Evolutionary conservation across 257 asterid species (phyloP).

Genomic region (Salvia hispanica): DNA sequence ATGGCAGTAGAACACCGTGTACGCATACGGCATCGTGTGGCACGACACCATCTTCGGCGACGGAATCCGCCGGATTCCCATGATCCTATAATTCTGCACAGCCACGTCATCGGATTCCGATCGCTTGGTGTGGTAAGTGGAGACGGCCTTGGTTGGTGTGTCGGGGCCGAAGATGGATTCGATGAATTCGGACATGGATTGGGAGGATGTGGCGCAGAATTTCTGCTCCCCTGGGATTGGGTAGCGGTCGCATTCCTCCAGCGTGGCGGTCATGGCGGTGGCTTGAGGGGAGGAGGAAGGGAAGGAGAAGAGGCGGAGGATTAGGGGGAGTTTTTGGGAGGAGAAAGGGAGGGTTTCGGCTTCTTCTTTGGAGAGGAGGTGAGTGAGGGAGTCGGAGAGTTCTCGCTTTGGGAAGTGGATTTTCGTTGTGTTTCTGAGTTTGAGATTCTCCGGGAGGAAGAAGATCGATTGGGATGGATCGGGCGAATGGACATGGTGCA

Average conservation of each 20-base stretch:
- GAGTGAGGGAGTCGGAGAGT: slow-evolving; percentile 39
- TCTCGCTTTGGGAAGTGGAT: slow-evolving; percentile 55
- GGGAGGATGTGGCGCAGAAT: slow-evolving; percentile 58
- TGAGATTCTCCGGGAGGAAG: slow-evolving; percentile 62
- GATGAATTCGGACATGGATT: slow-evolving; percentile 58
- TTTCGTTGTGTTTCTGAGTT: slow-evolving; percentile 44
- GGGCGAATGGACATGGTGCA: neutral
- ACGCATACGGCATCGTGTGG: slow-evolving; percentile 80
- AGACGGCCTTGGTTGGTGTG: slow-evolving; percentile 25
- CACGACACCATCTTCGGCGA: slow-evolving; percentile 62
- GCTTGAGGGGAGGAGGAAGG: slow-evolving; percentile 62
- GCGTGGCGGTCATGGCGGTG: slow-evolving; percentile 58
- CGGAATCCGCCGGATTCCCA: slow-evolving; percentile 35
- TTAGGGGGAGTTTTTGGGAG: slow-evolving; percentile 5
- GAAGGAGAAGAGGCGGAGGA: slow-evolving; percentile 52
- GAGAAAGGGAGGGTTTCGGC: slow-evolving; percentile 72
- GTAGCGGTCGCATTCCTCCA: slow-evolving; percentile 49
- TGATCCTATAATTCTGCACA: slow-evolving; percentile 50
- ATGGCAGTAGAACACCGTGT: slow-evolving; percentile 67
- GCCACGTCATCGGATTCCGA: too few species aligned
- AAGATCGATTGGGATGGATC: slow-evolving; percentile 59
- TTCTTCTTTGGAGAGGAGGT: slow-evolving; percentile 44
- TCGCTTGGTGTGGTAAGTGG: too few species aligned
- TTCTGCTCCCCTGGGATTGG: slow-evolving; percentile 54
- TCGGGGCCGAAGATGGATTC: slow-evolving; percentile 40